Conservation (phyloP, 345 rosid species). For the Cardamine resedifolia region DNA sequence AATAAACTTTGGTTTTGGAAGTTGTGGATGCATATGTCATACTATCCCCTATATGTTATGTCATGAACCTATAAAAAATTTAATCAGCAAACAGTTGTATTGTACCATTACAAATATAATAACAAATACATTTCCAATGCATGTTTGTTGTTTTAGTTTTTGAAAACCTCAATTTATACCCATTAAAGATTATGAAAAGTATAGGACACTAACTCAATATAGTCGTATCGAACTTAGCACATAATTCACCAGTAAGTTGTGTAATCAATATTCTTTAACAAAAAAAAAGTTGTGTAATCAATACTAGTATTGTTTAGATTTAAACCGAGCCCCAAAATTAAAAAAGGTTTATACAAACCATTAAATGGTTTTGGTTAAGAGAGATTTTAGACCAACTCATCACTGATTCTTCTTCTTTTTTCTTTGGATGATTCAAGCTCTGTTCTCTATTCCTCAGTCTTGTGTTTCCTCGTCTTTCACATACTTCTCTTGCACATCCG, state of each 20-base stretch:
- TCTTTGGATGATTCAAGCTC: background rate
- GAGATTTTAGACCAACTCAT: background rate
- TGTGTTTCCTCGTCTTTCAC: constrained; percentile 49
- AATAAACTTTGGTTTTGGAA: background rate
- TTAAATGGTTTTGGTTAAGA: constrained; percentile 4
- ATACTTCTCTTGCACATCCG: constrained; percentile 73
- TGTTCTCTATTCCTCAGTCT: constrained; percentile 11
- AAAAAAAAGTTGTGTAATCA: too few species aligned
- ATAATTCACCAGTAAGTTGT: background rate
- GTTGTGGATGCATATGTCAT: constrained; percentile 2
- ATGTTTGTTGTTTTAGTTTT: background rate
- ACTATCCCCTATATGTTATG: too few species aligned
- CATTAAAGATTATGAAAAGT: too few species aligned
- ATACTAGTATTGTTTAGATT: background rate
- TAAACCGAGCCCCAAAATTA: background rate
- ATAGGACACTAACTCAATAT: too few species aligned
- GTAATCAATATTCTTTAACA: too few species aligned
- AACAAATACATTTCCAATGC: too few species aligned
- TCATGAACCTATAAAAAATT: background rate
- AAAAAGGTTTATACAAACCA: background rate
- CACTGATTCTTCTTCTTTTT: background rate
- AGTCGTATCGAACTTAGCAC: background rate
- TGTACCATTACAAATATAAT: too few species aligned
- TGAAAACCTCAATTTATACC: too few species aligned
- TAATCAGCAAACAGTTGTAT: too few species aligned